These are phyloP conservation scores for Trametes cingulata DNA, from an alignment of 768 basidiomycete genomes.

Conservation along the genomic window DNA sequence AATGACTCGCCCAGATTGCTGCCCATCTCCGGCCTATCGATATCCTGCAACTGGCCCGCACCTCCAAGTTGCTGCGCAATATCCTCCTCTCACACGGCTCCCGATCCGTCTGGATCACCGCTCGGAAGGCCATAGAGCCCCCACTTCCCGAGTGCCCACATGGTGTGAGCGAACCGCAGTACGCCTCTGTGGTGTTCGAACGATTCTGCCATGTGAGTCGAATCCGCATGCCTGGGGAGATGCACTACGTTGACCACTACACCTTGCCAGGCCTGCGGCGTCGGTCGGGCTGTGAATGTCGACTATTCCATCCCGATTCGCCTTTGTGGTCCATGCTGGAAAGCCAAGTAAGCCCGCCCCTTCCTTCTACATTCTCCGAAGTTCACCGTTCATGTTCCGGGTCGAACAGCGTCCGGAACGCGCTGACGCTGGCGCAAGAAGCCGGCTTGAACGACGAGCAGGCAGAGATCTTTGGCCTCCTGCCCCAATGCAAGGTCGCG, in stretches of 20 bases:
- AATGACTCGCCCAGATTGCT: background rate
- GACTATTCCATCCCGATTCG: background rate
- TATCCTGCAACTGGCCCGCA: slow-evolving; percentile 25
- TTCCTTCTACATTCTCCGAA: background rate
- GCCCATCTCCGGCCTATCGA: slow-evolving; percentile 25
- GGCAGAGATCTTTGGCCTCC: no score
- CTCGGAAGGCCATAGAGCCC: slow-evolving; percentile 11
- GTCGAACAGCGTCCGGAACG: slow-evolving; percentile 1
- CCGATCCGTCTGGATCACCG: slow-evolving; percentile 22
- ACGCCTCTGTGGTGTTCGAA: slow-evolving; percentile 11
- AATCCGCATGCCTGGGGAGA: background rate
- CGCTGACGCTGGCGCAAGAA: no score
- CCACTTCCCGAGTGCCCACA: slow-evolving; percentile 11
- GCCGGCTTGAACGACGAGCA: no score
- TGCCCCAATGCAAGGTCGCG: no score
- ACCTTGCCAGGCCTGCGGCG: slow-evolving; percentile 9
- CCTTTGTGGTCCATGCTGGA: slow-evolving; percentile 13
- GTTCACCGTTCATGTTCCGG: no score
- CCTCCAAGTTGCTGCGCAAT: slow-evolving; percentile 8
- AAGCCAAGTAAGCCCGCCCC: background rate
- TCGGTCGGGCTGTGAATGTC: background rate
- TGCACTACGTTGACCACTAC: no score
- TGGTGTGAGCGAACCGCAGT: slow-evolving; percentile 12
- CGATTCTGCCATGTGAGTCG: slow-evolving; percentile 8
- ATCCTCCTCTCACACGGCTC: slow-evolving; percentile 20